Evolutionary conservation across 2,329 filamentous ascomycete species (phyloP), one percentile per base, ranked within the genome.

Genomic region (Pseudohalonectria lignicola): DNA sequence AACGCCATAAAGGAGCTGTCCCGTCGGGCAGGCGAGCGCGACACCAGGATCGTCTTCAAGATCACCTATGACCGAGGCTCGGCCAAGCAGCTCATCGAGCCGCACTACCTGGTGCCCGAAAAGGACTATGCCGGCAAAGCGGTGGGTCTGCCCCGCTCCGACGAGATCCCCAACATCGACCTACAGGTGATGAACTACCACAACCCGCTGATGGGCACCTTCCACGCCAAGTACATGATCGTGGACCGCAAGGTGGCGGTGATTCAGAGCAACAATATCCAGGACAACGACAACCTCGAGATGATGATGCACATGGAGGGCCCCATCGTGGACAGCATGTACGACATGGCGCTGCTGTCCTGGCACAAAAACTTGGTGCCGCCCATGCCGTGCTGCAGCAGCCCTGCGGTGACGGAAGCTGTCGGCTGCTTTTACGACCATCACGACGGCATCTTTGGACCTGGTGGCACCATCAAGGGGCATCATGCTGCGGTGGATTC

Each of bases 251-350:
- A 71, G 43, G 64, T 81, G n/a, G 83, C 73, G 0, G 62, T 84
- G 1, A 53, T 88, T 2, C 79, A 83, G 57, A 87, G 82, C 60
- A 86, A 86, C 54, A 90, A 88, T 49, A 82, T 88, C 36, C 68
- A 77, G 54, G 77, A 86, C 45, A 88, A 86, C 38, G 79, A 84
- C 47, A 90, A 90, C 46, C 43, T 87, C 39, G 84, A 90, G 55
- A 87, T 90, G 83, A 78, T 86, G 71, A 67, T 74, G 3, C 82
- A 85, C 39, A 53, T 86, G 0, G 82, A 88, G 57, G 84, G 84
- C 0, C 74, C 81, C 0, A 82, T 88, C 41, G 82, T 88, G 0
- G 80, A 87, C 48, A 75, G 76, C 2, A 57, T 88, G 18, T 87
- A 86, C 51, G 84, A 90, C 45, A 78, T 79, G 45, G 79, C 80